Base-by-base conservation (phyloP, 306 rosid species). In the Cucumis cinereus region DNA sequence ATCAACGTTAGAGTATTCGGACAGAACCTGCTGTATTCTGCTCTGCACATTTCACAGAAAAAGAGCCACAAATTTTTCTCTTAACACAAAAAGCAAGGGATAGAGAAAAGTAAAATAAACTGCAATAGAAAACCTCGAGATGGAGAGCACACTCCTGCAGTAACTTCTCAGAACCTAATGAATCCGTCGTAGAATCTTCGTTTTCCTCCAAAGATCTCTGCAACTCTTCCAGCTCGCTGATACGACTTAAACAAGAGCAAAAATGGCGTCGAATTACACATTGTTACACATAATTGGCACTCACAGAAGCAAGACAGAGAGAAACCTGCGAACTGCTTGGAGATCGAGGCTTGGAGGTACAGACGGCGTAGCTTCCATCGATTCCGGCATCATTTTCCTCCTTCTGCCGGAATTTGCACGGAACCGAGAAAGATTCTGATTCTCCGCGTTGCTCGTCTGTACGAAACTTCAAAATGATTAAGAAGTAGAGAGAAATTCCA, bases 61-160 rank as follows among this genome's bases (percentile, higher is more conserved):
- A 23, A 10, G 38, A 26, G 36, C 36, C 76, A 55, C 12, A 47
- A 1, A 49, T 7, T 22, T 19, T 28, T 7, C 20, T 33, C 8
- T 30, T 8, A 61, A 56, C 22, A 45, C 20, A 47, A 22, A 63
- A 62, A 12, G 23, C 12, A 40, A 15, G 28, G 24, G 9, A 50
- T 47, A 50, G 14, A 54, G 55, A n/a, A 43, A 59, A 22, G 6
- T 19, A 35, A 0, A 23, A 75, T 54, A 15, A 54, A 53, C n/a
- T 9, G 68, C 33, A 12, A 63, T 35, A 75, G 17, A 17, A 77
- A 26, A 82, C 98, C 87, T 83, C 83, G 49, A 93, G 49, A 54
- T 87, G 83, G 68, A 83, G 84, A 73, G 82, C 88, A 35, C 81
- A 86, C 20, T 91, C 84, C n/a, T 59, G 43, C 77, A 89, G 79